phyloP scores from a whole-genome alignment of 768 basidiomycete genomes.

The Kwoniella bestiolae region DNA sequence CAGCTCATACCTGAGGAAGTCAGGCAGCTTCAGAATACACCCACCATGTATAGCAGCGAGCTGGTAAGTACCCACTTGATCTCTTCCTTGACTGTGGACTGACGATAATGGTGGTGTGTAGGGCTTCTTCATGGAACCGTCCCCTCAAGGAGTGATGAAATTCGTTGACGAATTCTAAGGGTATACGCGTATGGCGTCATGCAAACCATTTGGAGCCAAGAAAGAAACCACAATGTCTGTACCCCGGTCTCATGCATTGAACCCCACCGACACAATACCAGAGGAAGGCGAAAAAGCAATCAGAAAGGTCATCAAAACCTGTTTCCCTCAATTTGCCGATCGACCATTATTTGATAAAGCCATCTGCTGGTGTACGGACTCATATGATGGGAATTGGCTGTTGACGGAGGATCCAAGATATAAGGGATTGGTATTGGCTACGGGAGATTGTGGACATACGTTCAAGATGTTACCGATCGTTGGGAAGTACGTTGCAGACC shows the following conservation, averaged over 20 bases:
- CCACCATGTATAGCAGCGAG: constrained; percentile 52
- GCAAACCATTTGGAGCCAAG: constrained; percentile 38
- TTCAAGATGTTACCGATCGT: constrained; percentile 51
- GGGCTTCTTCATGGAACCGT: constrained; percentile 56
- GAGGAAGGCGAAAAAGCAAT: constrained; percentile 37
- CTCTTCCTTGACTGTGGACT: no score
- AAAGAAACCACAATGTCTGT: constrained; percentile 41
- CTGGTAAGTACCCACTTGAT: constrained; percentile 33
- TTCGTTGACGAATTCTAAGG: constrained; percentile 55
- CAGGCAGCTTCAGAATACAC: constrained; percentile 30
- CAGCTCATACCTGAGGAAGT: constrained; percentile 51
- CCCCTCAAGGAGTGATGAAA: constrained; percentile 37
- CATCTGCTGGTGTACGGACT: constrained; percentile 54
- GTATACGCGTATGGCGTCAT: constrained; percentile 36
- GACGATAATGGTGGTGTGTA: constrained; percentile 6
- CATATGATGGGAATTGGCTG: constrained; percentile 48
- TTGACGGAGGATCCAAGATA: constrained; percentile 47
- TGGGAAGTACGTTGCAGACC: constrained; percentile 44
- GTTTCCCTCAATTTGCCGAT: constrained; percentile 38
- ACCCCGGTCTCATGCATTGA: constrained; percentile 52
- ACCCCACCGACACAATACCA: constrained; percentile 55
- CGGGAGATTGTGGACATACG: constrained; percentile 46
- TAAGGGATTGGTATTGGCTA: constrained; percentile 41
- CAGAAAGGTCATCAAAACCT: constrained; percentile 37
- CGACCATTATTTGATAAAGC: constrained; percentile 28